phyloP scores from a whole-genome alignment of 768 basidiomycete genomes.

The Boletus rubropictus region DNA sequence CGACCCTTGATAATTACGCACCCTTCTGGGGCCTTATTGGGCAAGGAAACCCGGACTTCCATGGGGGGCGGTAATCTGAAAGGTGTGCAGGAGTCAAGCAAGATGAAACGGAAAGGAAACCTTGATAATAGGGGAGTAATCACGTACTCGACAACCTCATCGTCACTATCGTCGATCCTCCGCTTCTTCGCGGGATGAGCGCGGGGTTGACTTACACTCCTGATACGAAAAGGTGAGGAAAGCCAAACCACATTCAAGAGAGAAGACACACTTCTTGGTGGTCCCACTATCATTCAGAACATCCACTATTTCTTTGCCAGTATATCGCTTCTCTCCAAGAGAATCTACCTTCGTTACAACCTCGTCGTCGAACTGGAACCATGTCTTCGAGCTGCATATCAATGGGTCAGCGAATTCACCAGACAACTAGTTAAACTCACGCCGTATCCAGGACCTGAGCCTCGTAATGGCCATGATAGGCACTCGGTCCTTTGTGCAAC shows the following conservation, averaged over 20 bases:
- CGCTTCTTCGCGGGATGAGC: slow-evolving; percentile 43
- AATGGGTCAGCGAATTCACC: slow-evolving; percentile 2
- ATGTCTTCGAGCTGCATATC: slow-evolving; percentile 50
- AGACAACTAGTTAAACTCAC: slow-evolving; percentile 37
- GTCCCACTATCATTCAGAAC: slow-evolving; percentile 20
- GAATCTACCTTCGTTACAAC: slow-evolving; percentile 58
- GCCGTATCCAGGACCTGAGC: slow-evolving; percentile 71
- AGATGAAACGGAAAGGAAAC: slow-evolving; percentile 16
- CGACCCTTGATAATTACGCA: slow-evolving; percentile 72
- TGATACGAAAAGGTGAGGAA: slow-evolving; percentile 10
- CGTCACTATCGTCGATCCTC: slow-evolving; percentile 56
- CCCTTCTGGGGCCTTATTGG: slow-evolving; percentile 46
- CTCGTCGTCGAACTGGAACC: slow-evolving; percentile 96
- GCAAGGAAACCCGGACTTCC: slow-evolving; percentile 23
- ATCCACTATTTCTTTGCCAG: slow-evolving; percentile 27
- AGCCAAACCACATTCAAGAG: neutral
- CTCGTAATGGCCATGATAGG: slow-evolving; percentile 87
- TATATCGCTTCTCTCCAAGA: slow-evolving; percentile 42
- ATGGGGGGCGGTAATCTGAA: slow-evolving; percentile 18
- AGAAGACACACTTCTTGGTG: slow-evolving; percentile 26
- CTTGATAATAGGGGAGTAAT: slow-evolving; percentile 12
- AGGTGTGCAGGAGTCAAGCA: slow-evolving; percentile 3
- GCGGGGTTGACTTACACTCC: slow-evolving; percentile 28
- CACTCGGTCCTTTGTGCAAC: slow-evolving; percentile 86
- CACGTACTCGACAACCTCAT: slow-evolving; percentile 37